Base-by-base conservation (phyloP, 202 grass and related monocot species). In the Tripidium arundinaceum region DNA sequence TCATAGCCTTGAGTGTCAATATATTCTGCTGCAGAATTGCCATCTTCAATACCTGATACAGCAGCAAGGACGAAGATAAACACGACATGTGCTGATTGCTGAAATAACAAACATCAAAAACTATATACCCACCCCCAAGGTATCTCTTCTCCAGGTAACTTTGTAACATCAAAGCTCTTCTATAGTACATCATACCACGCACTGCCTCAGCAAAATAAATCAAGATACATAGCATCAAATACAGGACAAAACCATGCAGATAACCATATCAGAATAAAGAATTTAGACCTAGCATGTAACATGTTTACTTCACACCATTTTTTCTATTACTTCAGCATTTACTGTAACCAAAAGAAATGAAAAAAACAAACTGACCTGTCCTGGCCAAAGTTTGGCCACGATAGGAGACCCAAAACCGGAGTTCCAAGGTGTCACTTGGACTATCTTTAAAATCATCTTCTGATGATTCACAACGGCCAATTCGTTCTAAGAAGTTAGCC, bases 101-200 rank as follows among this genome's bases (percentile, higher is more conserved):
- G 39, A 86, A 69, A 76, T 83, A 65, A 71, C 45, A 61, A 77
- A 64, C 34, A 83, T 55, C 7, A 41, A 19, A 50, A 79, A 79
- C 28, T 31, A 33, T 65, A 75, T 36, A 78, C 82, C 62, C 83
- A 98, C 95, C 95, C 71, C 90, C 89, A 81, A 84, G 79, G 86
- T 83, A 91, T 86, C 90, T 85, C 65, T 84, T 98, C 82, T 98
- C 96, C 63, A 98, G 76, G 75, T 90, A 98, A 86, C 96, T 98
- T 92, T 98, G 96, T 65, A 98, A 84, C 80, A 98, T 81, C 81
- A 98, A 80, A 28, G 95, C 95, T 83, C 95, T 89, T 89, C 95
- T 88, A 49, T 98, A 98, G 82, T 98, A 98, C 95, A 98, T 98
- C 95, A 98, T 98, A 72, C 95, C 95, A 55, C 95, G 90, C 21